Evolutionary conservation across 179 eudicot species (phyloP).

Genomic region (Heliamphora pulchella): DNA sequence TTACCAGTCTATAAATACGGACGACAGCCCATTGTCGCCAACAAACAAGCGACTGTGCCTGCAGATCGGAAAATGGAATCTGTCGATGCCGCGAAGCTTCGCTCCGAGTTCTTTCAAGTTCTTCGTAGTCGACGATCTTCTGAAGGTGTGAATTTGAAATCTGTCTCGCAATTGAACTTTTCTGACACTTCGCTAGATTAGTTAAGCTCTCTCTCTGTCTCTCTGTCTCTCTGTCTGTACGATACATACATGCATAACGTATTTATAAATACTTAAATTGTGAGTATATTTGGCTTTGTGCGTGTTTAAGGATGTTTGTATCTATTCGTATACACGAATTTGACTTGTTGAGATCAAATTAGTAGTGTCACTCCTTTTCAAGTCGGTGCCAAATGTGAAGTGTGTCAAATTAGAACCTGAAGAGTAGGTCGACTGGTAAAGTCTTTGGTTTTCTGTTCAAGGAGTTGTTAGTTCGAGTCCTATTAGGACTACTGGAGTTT

Average conservation of each 20-base stretch:
- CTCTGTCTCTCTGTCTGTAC: not conserved
- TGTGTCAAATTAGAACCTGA: not conserved
- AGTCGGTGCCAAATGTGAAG: not conserved
- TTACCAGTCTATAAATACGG: constrained; percentile 6
- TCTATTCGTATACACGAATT: not conserved
- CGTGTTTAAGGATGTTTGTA: not conserved
- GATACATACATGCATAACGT: not conserved
- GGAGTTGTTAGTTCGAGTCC: too few species aligned
- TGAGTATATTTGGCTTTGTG: not conserved
- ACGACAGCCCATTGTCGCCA: not conserved
- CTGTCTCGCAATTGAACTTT: not conserved
- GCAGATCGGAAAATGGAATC: constrained; percentile 22
- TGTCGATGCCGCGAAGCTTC: constrained; percentile 33
- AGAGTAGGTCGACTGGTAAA: too few species aligned
- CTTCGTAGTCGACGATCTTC: constrained; percentile 47
- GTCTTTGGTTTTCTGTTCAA: too few species aligned
- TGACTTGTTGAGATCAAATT: not conserved
- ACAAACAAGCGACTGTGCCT: not conserved
- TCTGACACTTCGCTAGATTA: not conserved
- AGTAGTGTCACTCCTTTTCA: not conserved
- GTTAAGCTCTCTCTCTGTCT: not conserved
- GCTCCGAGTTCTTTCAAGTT: constrained; percentile 42
- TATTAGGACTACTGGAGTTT: too few species aligned
- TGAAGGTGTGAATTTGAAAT: constrained; percentile 29
- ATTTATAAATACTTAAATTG: not conserved